phyloP scores from a whole-genome alignment of 164 flowering plant species.

The Warburgia ugandensis region DNA sequence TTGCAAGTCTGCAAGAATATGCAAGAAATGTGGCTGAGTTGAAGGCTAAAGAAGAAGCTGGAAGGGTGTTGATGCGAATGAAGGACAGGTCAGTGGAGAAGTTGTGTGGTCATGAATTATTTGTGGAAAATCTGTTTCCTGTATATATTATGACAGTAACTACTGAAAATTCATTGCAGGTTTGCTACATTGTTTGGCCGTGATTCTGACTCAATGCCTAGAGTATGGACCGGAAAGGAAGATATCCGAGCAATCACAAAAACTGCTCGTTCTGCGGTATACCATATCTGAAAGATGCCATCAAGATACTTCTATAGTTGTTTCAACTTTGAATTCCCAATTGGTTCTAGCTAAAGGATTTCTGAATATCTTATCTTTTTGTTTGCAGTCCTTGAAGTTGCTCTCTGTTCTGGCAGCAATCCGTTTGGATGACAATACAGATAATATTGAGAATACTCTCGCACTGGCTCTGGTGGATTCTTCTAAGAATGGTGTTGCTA shows the following conservation, averaged over 20 bases:
- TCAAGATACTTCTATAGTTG: too few species aligned
- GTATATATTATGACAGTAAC: constrained; percentile 1
- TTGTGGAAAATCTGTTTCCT: constrained; percentile 1
- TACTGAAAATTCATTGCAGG: constrained; percentile 30
- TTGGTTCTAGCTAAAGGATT: background rate
- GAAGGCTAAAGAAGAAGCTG: constrained; percentile 90
- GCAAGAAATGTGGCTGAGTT: constrained; percentile 75
- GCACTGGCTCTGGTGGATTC: constrained; percentile 59
- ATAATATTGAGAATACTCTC: constrained; percentile 62
- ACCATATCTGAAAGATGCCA: background rate
- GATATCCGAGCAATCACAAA: constrained; percentile 87
- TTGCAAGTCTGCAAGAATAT: constrained; percentile 43
- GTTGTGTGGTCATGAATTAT: background rate
- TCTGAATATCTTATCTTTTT: background rate
- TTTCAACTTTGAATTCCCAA: background rate
- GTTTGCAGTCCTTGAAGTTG: constrained; percentile 79
- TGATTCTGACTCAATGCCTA: constrained; percentile 96
- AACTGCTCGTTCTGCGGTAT: constrained; percentile 86
- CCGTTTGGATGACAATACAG: constrained; percentile 68
- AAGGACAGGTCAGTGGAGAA: constrained; percentile 63
- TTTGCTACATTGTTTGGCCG: constrained; percentile 79
- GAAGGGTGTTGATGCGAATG: constrained; percentile 82
- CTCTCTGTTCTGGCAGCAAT: constrained; percentile 84
- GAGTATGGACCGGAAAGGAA: constrained; percentile 96
- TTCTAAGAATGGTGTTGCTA: constrained; percentile 21